These are phyloP conservation scores for Novakomyces olei DNA, from an alignment of 805 yeast species.

Conservation along the genomic window DNA sequence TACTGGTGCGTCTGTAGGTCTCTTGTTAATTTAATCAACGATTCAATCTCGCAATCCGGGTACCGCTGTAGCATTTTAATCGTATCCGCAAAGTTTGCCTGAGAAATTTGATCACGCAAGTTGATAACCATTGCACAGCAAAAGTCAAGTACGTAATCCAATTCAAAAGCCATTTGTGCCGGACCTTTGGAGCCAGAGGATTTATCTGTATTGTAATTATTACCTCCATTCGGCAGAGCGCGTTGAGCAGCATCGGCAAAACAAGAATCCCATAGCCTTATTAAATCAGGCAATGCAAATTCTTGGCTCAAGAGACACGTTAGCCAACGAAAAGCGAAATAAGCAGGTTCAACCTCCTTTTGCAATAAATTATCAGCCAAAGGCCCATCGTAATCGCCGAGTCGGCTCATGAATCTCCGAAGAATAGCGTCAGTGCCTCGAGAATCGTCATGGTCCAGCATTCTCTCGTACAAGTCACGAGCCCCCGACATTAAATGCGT, in stretches of 20 bases:
- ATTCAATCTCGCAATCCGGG: no score
- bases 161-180: no score
- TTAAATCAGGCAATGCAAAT: conserved; percentile 2
- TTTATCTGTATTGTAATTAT: no score
- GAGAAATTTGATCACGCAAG: not conserved
- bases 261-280: conserved; percentile 1
- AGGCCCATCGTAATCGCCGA: not conserved
- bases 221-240: not conserved
- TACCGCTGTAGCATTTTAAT: conserved; percentile 1
- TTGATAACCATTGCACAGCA: conserved; percentile 2
- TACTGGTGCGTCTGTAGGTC: no score
- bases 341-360: conserved; percentile 1
- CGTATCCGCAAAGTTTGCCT: conserved; percentile 1
- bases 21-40: no score
- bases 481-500: not conserved
- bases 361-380: not conserved
- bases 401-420: not conserved
- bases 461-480: conserved; percentile 2
- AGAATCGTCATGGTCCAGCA: conserved; percentile 1
- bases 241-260: not conserved
- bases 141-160: not conserved
- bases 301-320: conserved; percentile 1
- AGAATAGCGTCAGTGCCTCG: conserved; percentile 1
- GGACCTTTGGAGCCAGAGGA: conserved; percentile 3
- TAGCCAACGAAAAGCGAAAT: conserved; percentile 1